phyloP scores from a whole-genome alignment of 306 rosid species.

The Ceratonia siliqua region DNA sequence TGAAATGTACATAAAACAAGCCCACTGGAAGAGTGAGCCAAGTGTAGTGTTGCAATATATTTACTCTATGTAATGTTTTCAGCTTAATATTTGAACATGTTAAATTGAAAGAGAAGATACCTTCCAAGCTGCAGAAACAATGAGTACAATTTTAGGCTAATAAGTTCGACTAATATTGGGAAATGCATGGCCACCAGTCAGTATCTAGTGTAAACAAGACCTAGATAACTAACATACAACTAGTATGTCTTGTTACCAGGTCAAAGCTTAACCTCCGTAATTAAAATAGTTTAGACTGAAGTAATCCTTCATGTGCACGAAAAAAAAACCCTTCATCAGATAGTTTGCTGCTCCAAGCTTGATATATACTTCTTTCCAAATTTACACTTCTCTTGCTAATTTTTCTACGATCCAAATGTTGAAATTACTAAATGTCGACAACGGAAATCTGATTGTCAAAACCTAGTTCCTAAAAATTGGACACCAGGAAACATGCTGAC shows the following conservation, averaged over 20 bases:
- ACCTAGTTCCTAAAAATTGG: background rate
- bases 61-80: too few species aligned
- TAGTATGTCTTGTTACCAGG: constrained; percentile 15
- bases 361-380: background rate
- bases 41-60: too few species aligned
- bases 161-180: background rate
- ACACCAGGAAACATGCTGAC: constrained; percentile 1
- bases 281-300: background rate
- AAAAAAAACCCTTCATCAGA: constrained; percentile 4
- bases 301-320: background rate
- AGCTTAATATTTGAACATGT: background rate
- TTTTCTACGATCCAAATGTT: constrained; percentile 5
- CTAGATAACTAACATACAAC: constrained; percentile 30
- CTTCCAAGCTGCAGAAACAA: background rate
- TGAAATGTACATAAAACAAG: too few species aligned
- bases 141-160: background rate
- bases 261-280: background rate
- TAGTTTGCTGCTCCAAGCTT: constrained; percentile 7
- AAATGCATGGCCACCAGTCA: background rate
- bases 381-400: constrained; percentile 3
- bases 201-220: constrained; percentile 5
- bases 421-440: background rate
- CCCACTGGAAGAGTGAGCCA: too few species aligned
- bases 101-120: too few species aligned
- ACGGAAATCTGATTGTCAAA: background rate